Percentiles rank a stretch among this genome's conserved stretches.
Evolutionary conservation across 371 early-diverging fungal species (phyloP).

Genomic region (Rhizopus delemar): DNA sequence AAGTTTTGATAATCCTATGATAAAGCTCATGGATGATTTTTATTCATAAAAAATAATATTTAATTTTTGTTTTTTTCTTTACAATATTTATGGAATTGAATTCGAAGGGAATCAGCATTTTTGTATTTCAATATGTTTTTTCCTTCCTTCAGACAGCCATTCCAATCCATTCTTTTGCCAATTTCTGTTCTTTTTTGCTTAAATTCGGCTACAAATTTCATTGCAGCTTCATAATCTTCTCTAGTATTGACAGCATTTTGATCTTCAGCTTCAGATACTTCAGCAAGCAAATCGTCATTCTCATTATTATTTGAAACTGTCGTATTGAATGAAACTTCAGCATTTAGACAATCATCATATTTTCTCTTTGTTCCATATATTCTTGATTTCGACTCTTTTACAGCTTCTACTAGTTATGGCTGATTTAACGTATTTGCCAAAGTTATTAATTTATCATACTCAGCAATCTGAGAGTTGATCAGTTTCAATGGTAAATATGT

Average conservation of each 20-base stretch:
- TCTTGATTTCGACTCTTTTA: constrained; percentile 1
- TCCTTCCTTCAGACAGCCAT: constrained; percentile 16
- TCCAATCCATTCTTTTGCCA: constrained; percentile 16
- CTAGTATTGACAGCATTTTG: too few relatives aligned
- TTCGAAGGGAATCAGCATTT: constrained; percentile 20
- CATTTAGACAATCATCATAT: constrained; percentile 2
- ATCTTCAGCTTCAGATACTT: too few relatives aligned
- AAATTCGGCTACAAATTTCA: constrained; percentile 13
- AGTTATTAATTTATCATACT: constrained; percentile 7
- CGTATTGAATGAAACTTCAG: constrained; percentile 1
- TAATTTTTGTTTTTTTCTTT: too few relatives aligned
- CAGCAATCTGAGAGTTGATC: not conserved
- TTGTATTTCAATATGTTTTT: constrained; percentile 16
- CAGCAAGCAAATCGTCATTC: too few relatives aligned
- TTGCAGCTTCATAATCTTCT: constrained; percentile 8
- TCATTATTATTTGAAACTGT: too few relatives aligned
- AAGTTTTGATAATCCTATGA: constrained; percentile 17
- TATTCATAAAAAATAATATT: too few relatives aligned
- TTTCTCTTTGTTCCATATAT: not conserved
- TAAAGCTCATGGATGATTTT: constrained; percentile 13
- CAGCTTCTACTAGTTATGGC: constrained; percentile 1
- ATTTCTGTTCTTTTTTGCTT: constrained; percentile 2
- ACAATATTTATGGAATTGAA: constrained; percentile 9
- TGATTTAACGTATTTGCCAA: constrained; percentile 7
- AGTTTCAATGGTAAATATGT: not conserved